Percentiles rank a stretch among this genome's conserved stretches.
These are phyloP conservation scores for Russula earlei DNA, from an alignment of 768 basidiomycete species.

Conservation along the genomic window DNA sequence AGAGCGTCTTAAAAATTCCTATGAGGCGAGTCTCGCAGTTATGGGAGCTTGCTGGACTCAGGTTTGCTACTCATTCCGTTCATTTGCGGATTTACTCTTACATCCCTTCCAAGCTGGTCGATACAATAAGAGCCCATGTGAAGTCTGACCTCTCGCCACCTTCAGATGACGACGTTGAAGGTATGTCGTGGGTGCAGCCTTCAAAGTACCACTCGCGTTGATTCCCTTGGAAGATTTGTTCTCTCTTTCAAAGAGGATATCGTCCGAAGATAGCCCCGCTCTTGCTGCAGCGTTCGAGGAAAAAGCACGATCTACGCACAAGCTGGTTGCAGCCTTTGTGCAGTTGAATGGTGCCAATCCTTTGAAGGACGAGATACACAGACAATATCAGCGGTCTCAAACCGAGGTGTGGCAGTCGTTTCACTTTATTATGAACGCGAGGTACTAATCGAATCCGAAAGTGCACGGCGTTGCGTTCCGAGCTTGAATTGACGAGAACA, in stretches of 20 bases:
- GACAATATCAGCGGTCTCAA: conserved; percentile 43
- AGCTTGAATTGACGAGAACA: conserved; percentile 42
- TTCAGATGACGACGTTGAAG: conserved; percentile 26
- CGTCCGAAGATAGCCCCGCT: conserved; percentile 13
- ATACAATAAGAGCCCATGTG: conserved; percentile 53
- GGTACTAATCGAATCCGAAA: conserved; percentile 24
- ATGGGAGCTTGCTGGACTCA: conserved; percentile 77
- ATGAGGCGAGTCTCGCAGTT: conserved; percentile 62
- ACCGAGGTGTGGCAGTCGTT: conserved; percentile 43
- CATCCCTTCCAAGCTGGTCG: conserved; percentile 42
- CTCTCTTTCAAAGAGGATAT: conserved; percentile 23
- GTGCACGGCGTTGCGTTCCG: conserved; percentile 50
- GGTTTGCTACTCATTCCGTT: conserved; percentile 32
- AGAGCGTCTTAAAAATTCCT: conserved; percentile 53
- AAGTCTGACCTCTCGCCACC: conserved; percentile 41
- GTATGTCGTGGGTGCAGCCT: conserved; percentile 9
- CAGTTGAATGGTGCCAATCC: conserved; percentile 32
- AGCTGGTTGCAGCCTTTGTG: conserved; percentile 50
- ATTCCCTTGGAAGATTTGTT: conserved; percentile 5
- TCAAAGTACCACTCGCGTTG: conserved; percentile 18
- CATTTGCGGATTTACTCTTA: neutral
- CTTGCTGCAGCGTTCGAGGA: conserved; percentile 40
- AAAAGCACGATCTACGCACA: conserved; percentile 48
- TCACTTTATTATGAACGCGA: neutral
- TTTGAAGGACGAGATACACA: conserved; percentile 33